Conservation (phyloP, 2,329 filamentous ascomycete genomes). For the Chrysoporthe austroafricana region DNA sequence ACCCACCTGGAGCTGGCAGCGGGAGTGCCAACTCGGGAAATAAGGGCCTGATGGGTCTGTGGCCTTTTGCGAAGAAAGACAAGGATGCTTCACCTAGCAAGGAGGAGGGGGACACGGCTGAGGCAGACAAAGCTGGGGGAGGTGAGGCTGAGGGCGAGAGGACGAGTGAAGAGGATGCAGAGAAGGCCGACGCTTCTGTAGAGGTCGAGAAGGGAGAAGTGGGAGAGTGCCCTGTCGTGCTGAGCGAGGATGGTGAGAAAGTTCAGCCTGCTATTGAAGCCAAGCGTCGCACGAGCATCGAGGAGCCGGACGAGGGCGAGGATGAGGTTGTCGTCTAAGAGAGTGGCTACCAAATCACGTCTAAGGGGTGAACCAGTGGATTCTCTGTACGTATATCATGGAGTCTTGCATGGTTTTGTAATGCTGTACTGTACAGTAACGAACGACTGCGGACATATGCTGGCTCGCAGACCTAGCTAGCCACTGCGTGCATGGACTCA, state of each 20-base stretch:
- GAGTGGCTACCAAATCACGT: background rate
- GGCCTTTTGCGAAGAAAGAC: constrained; percentile 56
- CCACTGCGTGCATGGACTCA: background rate
- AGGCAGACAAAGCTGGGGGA: constrained; percentile 37
- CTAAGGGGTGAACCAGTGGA: background rate
- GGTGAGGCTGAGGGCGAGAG: constrained; percentile 42
- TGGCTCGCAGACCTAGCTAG: background rate
- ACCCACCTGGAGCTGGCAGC: constrained; percentile 45
- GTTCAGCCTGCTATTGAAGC: constrained; percentile 56
- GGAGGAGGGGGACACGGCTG: constrained; percentile 38
- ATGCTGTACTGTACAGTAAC: constrained; percentile 1
- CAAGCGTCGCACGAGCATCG: constrained; percentile 59
- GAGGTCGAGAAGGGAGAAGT: constrained; percentile 38
- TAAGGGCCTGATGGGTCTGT: constrained; percentile 55
- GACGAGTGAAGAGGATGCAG: constrained; percentile 34
- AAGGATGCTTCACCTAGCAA: constrained; percentile 33
- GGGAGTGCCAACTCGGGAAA: constrained; percentile 35
- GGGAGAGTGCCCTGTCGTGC: constrained; percentile 31
- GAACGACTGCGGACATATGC: background rate
- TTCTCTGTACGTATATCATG: constrained; percentile 2
- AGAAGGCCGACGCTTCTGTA: constrained; percentile 16
- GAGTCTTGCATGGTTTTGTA: background rate
- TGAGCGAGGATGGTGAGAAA: constrained; percentile 47
- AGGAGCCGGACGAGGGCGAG: constrained; percentile 60
- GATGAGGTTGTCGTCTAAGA: constrained; percentile 41